Base-by-base conservation (phyloP, 2,329 filamentous ascomycete genomes). In the Eutypa lata region DNA sequence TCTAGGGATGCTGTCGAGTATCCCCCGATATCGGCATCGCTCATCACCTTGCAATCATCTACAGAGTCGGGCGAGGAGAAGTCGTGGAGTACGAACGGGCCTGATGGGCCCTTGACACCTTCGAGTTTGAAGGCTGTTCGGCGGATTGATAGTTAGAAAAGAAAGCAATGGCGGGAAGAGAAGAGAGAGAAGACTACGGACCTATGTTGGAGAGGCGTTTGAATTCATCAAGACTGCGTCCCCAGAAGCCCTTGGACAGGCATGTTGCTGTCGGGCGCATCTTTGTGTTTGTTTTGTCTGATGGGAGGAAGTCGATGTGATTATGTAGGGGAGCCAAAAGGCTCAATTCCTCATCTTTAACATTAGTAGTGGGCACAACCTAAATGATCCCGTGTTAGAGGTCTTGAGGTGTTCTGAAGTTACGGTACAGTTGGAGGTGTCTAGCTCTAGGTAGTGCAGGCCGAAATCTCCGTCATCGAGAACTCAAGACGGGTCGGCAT, bases 21-120 rank as follows among this genome's bases (percentile, higher is more conserved):
- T 53, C 93, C 94, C 57, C 93, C 93, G 22, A 96, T 90, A 64
- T 93, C 88, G 53, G 79, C 78, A 69, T 99, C 93, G 60, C 87
- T 89, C 86, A 97, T 94, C 59, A 89, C 77, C 70, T 96, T 94
- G 70, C 80, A 83, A 57, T 76, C 73, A 35, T 71, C 59, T 37
- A 83, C 63, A 3, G 75, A 74, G 21, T 75, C 72, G 42, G 74
- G 66, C 18, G 66, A 61, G 62, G 80, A 74, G 72, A 93, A 93
- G 60, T 77, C 74, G 64, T 87, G 81, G 33, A 94, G 78, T 7
- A 80, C 75, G 54, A 82, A 83, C 1, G 89, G 86, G 22, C 81
- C 82, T 1, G 77, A 78, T 22, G 88, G 82, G 24, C 79, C 80
- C 60, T 83, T 84, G 62, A 91, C 77, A 48, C 81, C 86, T 71